phyloP scores from a whole-genome alignment of 2,329 filamentous ascomycete genomes.

The Epichloe brachyelytri region DNA sequence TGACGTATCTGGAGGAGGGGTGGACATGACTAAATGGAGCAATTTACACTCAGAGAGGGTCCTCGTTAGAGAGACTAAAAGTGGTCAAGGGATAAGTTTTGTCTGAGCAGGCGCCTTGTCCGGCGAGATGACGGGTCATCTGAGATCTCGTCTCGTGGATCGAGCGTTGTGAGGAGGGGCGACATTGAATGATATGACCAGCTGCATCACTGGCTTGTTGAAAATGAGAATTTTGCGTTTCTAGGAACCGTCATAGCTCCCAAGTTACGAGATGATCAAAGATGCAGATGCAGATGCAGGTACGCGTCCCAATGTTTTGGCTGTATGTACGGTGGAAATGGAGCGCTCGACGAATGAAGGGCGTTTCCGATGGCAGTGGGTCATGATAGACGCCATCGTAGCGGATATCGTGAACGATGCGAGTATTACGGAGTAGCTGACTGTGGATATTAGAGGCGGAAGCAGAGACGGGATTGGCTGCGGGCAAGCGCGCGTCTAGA shows the following conservation, averaged over 20 bases:
- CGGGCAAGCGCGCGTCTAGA: conserved; percentile 4
- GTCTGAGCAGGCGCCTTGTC: background rate
- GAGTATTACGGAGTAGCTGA: background rate
- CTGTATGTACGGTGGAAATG: background rate
- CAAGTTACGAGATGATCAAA: background rate
- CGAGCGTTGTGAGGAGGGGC: no score
- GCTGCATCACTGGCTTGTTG: background rate
- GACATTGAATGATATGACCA: background rate
- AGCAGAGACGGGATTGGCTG: conserved; percentile 1
- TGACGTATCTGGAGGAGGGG: background rate
- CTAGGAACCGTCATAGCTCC: background rate
- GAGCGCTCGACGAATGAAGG: background rate
- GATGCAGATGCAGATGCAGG: background rate
- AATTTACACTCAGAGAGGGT: background rate
- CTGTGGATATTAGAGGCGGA: background rate
- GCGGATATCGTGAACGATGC: background rate
- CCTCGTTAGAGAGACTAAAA: background rate
- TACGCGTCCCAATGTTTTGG: background rate
- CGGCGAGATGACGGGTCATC: background rate
- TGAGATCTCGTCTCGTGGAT: background rate
- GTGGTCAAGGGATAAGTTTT: background rate
- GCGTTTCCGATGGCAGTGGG: background rate
- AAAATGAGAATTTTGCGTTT: background rate
- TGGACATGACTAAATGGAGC: background rate
- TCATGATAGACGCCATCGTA: background rate